Percentiles rank a stretch among this genome's conserved stretches.
phyloP scores from a whole-genome alignment of 768 basidiomycete species.

The Podaxis sp. region DNA sequence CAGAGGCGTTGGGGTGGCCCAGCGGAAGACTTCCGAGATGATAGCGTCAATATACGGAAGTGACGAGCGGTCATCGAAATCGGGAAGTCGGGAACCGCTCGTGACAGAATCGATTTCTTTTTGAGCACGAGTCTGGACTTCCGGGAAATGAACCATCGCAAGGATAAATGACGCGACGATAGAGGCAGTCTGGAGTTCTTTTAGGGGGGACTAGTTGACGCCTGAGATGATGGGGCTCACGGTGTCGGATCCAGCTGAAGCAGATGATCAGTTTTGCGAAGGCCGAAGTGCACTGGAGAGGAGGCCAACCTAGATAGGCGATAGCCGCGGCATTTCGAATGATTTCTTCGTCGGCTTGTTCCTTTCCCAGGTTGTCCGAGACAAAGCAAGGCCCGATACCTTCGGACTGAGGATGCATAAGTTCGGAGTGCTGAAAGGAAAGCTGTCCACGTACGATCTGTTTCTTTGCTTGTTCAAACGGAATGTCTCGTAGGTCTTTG shows the following conservation, averaged over 20 bases:
- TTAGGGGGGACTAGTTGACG: conserved; percentile 2
- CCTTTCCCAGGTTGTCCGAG: conserved; percentile 27
- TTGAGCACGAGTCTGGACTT: conserved; percentile 39
- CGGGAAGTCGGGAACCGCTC: conserved; percentile 25
- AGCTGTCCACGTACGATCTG: conserved; percentile 21
- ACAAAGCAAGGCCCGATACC: conserved; percentile 27
- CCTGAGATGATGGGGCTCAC: not conserved
- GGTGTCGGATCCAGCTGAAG: conserved; percentile 13
- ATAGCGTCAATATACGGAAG: conserved; percentile 35
- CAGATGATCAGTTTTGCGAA: conserved; percentile 7
- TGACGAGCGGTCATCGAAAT: conserved; percentile 15
- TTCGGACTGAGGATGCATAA: conserved; percentile 15
- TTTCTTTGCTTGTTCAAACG: conserved; percentile 27
- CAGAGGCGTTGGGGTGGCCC: conserved; percentile 35
- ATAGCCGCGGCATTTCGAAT: conserved; percentile 36
- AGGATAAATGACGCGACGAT: conserved; percentile 16
- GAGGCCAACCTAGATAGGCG: conserved; percentile 34
- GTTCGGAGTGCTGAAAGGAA: not conserved
- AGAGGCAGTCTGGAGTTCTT: not conserved
- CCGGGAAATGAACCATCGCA: conserved; percentile 36
- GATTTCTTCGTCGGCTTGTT: conserved; percentile 16
- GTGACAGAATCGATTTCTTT: conserved; percentile 41
- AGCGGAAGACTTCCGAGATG: conserved; percentile 39
- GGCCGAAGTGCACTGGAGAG: conserved; percentile 13
- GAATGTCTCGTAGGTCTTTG: conserved; percentile 22